phyloP scores from a whole-genome alignment of 2,329 filamentous ascomycete genomes.

The Grosmannia penicillata region DNA sequence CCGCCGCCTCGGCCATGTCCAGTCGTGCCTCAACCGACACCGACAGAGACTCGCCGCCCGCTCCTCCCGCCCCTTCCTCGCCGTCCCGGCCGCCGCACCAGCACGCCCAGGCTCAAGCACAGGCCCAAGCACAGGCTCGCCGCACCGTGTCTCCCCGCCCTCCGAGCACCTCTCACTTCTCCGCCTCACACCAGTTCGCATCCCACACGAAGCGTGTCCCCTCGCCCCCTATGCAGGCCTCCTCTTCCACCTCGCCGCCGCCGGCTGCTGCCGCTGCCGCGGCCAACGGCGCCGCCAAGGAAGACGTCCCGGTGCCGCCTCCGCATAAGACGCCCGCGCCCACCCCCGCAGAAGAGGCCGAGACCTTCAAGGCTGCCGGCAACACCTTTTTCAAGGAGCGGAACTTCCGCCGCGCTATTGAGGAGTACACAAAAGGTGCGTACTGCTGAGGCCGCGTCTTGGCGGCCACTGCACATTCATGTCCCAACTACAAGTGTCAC shows the following conservation, averaged over 20 bases:
- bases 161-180: not conserved
- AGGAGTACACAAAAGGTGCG: conserved; percentile 88
- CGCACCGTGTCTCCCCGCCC: not conserved
- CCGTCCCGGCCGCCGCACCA: conserved; percentile 25
- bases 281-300: conserved; percentile 28
- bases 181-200: no score
- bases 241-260: conserved; percentile 13
- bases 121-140: no score
- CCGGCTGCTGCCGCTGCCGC: conserved; percentile 14
- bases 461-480: not conserved
- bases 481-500: conserved; percentile 10
- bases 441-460: not conserved
- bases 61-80: conserved; percentile 19
- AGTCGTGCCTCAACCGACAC: conserved; percentile 60
- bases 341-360: conserved; percentile 62
- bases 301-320: conserved; percentile 44
- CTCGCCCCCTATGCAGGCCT: conserved; percentile 4
- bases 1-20: conserved; percentile 46
- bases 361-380: conserved; percentile 79
- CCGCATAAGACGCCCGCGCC: conserved; percentile 53
- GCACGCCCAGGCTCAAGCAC: no score
- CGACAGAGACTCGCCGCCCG: conserved; percentile 44
- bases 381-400: conserved; percentile 97
- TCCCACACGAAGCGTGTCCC: no score
- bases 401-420: conserved; percentile 75